Percentiles rank a stretch among this genome's conserved stretches.
phyloP scores from a whole-genome alignment of 139 green algal genomes.

The Limnomonas spitsbergensis region DNA sequence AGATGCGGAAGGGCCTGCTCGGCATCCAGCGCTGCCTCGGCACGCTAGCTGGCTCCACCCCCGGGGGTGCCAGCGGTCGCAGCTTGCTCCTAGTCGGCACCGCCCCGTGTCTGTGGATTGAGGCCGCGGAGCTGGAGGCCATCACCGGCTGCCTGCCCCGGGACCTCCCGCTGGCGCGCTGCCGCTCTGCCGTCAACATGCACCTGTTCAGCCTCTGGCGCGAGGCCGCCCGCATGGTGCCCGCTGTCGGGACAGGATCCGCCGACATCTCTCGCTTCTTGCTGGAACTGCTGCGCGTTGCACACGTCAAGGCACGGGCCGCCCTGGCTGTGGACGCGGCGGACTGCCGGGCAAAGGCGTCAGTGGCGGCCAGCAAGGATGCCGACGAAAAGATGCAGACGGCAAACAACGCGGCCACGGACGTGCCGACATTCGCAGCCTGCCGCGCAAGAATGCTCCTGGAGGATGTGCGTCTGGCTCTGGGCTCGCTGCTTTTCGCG shows the following conservation, averaged over 20 bases:
- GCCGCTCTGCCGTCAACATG: not conserved
- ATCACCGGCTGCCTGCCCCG: not conserved
- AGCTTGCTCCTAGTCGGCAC: constrained; percentile 1
- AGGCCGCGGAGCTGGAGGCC: constrained; percentile 7
- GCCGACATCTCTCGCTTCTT: not conserved
- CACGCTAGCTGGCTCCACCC: not conserved
- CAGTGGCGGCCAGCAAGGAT: not conserved
- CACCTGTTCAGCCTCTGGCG: not conserved
- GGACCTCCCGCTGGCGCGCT: constrained; percentile 3
- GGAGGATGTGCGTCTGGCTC: not conserved
- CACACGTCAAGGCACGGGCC: not conserved
- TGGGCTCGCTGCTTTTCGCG: not conserved
- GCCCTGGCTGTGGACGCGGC: not conserved
- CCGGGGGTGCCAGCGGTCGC: not conserved
- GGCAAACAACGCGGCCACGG: not conserved
- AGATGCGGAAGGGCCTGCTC: not conserved
- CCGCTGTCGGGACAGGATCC: not conserved
- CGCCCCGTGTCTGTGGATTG: constrained; percentile 3
- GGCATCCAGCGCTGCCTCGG: constrained; percentile 10
- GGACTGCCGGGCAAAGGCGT: not conserved
- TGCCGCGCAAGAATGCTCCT: not conserved
- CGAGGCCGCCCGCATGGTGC: not conserved
- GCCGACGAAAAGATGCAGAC: not conserved
- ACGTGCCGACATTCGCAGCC: not conserved
- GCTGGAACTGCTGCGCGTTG: not conserved